These are phyloP conservation scores for Phellopilus nigrolimitatus DNA, from an alignment of 1,284 basidiomycete species.

Conservation along the genomic window DNA sequence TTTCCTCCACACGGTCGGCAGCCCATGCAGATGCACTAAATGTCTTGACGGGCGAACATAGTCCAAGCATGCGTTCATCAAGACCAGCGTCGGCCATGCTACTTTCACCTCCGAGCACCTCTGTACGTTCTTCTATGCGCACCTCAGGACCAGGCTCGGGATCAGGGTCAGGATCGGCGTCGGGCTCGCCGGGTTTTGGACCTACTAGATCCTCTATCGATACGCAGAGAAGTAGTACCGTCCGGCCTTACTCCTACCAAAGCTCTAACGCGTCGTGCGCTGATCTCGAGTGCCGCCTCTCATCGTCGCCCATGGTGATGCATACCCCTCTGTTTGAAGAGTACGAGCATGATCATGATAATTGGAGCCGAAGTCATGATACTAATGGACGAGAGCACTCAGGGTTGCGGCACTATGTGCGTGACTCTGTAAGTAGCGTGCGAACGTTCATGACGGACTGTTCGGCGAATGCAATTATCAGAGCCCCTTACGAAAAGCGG, in stretches of 20 bases:
- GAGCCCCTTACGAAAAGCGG: constrained; percentile 30
- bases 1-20: constrained; percentile 8
- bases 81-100: constrained; percentile 1
- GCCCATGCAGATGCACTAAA: constrained; percentile 17
- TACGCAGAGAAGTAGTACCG: constrained; percentile 7
- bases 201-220: constrained; percentile 7
- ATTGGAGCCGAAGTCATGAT: neutral
- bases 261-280: constrained; percentile 14
- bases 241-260: constrained; percentile 9
- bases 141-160: constrained; percentile 5
- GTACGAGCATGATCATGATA: neutral
- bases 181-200: constrained; percentile 7
- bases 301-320: constrained; percentile 18
- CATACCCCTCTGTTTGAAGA: constrained; percentile 15
- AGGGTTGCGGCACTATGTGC: constrained; percentile 19
- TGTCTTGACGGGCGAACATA: constrained; percentile 10
- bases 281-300: constrained; percentile 18
- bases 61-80: neutral
- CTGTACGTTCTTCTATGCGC: constrained; percentile 7
- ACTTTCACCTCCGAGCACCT: constrained; percentile 2
- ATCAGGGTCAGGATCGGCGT: constrained; percentile 8
- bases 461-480: constrained; percentile 52
- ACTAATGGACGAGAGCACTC: neutral
- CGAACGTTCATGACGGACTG: constrained; percentile 53
- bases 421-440: constrained; percentile 53